Evolutionary conservation across 2,329 filamentous ascomycete species (phyloP), one percentile per base, ranked within the genome.

Genomic region (Fusarium irregulare): DNA sequence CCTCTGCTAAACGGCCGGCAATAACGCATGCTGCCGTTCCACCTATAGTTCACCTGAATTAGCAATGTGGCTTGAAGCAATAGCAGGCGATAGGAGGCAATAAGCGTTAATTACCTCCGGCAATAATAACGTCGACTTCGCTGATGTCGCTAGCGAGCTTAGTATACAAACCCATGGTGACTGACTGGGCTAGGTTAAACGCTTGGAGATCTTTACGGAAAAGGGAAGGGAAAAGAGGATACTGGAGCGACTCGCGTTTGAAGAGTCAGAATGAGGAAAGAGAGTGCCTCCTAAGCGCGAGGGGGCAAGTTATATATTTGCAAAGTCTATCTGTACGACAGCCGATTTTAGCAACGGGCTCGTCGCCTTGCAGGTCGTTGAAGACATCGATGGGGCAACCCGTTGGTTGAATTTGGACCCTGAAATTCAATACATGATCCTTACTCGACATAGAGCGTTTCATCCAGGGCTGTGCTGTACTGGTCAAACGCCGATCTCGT

Each of bases 21-120:
- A 79, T 56, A 16, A 79, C 70, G 21, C 77, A 78, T 51, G 73
- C 77, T 10, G 76, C 70, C 3, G 77, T 78, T 16, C 78, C 78
- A 7, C 78, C 77, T 79, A 41, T 14, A 10, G 34, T 25, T 4
- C 2, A 30, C 10, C 12, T 20, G 12, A 30, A n/a, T 68, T 49
- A 68, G 65, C 20, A 44, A 12, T 21, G n/a, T 41, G 18, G 12
- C n/a, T 11, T 25, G 23, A 41, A 27, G n/a, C 14, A 16, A 2
- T 20, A 14, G 20, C 25, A 11, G 2, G 7, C 8, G 7, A 16
- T 28, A 13, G 5, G 6, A 12, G 8, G 18, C 3, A 11, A 9
- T 32, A 37, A 20, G 21, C 3, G 9, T 21, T 25, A 25, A n/a
- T 23, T 27, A 71, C 68, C 68, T 71, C 68, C 68, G 13, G 68